Percentiles rank a stretch among this genome's conserved stretches.
Evolutionary conservation across 805 yeast species (phyloP).

Genomic region (Wickerhamiella azymoides): DNA sequence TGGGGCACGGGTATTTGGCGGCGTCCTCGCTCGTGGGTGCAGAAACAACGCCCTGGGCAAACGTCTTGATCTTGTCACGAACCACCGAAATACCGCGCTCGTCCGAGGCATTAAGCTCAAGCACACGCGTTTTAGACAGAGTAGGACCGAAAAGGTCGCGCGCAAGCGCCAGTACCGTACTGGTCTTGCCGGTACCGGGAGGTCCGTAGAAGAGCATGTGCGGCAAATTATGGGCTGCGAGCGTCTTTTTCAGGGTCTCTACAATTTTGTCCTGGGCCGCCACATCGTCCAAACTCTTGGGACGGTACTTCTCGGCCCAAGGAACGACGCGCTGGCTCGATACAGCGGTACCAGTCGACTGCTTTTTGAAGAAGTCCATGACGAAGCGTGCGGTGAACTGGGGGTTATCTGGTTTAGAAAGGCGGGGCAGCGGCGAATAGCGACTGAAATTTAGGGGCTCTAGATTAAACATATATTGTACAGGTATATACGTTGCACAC

Average conservation of each 20-base stretch:
- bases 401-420: background rate
- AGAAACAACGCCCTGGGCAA: conserved; percentile 76
- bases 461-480: no score
- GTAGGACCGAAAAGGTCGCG: conserved; percentile 67
- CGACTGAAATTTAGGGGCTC: no score
- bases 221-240: conserved; percentile 53
- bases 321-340: conserved; percentile 10
- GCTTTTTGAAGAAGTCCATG: conserved; percentile 7
- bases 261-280: conserved; percentile 88
- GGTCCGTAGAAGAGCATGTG: conserved; percentile 91
- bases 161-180: conserved; percentile 78
- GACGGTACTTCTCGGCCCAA: conserved; percentile 41
- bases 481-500: no score
- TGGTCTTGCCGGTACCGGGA: conserved; percentile 89
- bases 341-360: background rate
- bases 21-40: conserved; percentile 59
- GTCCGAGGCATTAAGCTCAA: conserved; percentile 91
- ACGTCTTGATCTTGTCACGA: conserved; percentile 91
- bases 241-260: conserved; percentile 61
- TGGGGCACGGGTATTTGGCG: conserved; percentile 67
- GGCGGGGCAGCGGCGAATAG: no score
- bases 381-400: background rate
- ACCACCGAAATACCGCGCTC: conserved; percentile 97
- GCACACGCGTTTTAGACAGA: conserved; percentile 70
- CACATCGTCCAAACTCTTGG: conserved; percentile 71